Evolutionary conservation across 192 early-diverging fungal species (phyloP), one percentile per base, ranked within the genome.

Genomic region (Podila epigama): DNA sequence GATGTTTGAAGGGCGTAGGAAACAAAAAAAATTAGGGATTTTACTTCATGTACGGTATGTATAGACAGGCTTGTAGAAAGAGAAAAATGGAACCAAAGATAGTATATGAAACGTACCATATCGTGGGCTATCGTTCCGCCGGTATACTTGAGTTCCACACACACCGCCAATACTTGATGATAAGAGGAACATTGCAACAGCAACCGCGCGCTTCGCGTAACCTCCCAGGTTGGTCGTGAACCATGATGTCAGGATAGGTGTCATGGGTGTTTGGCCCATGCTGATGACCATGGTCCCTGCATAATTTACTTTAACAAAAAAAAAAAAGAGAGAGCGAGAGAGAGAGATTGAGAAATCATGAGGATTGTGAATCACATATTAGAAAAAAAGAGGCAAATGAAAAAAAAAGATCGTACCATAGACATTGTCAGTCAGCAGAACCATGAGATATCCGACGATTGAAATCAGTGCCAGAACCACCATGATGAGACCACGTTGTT

Each of bases 211-310:
- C 15, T 75, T 75, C 0, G 71, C 63, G 28, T 75, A 67, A 0
- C 71, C 71, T 20, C 71, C 71, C 3, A 75, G 28, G 39, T 75
- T 75, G 2, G 71, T 75, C n/a, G 71, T 75, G 34, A 75, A 12
- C 71, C 71, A 75, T 3, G 71, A 61, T 0, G 71, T 65, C 20
- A 67, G 58, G 27, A 75, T 62, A 0, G 71, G 71, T 2, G 64
- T 67, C 13, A 61, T 25, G 1, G 71, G 63, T 34, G 71, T 67
- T 20, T 75, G 71, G 1, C 71, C 71, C n/a, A 75, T 75, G 18
- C 51, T 61, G 15, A 75, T 56, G 1, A 66, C 25, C 18, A 75
- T 32, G 2, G 65, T 53, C 9, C 71, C 71, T 12, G 52, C 64
- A 33, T 75, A 75, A 9, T 66, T 60, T 3, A 67, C 70, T 73